phyloP scores from a whole-genome alignment of 176 grass and related monocot genomes.

The Zea luxurians region DNA sequence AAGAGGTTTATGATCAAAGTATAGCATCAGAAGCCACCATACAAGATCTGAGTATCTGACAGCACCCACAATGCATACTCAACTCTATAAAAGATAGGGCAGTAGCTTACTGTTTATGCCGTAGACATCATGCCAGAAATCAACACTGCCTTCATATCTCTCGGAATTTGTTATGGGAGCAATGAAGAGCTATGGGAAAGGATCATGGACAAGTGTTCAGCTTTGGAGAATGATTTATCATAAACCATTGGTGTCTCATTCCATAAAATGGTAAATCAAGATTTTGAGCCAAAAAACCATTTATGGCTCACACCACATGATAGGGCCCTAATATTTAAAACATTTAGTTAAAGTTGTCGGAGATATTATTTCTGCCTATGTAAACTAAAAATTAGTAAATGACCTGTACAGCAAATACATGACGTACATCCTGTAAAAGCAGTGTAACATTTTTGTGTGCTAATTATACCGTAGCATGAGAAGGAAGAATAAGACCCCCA shows the following conservation, averaged over 20 bases:
- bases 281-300: no score
- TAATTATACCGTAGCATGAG: slow-evolving; percentile 80
- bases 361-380: background rate
- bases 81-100: slow-evolving; percentile 7
- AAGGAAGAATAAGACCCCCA: slow-evolving; percentile 95
- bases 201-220: slow-evolving; percentile 38
- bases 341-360: no score
- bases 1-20: slow-evolving; percentile 30
- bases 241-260: no score
- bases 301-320: no score
- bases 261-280: no score
- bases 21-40: slow-evolving; percentile 1
- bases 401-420: slow-evolving; percentile 8
- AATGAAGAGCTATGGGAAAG: slow-evolving; percentile 70
- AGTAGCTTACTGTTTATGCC: slow-evolving; percentile 82
- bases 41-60: slow-evolving; percentile 1
- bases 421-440: background rate
- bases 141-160: slow-evolving; percentile 72
- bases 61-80: background rate
- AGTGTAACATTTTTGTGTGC: background rate
- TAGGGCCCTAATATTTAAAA: no score
- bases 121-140: slow-evolving; percentile 93
- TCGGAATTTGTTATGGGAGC: slow-evolving; percentile 88
- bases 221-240: no score
- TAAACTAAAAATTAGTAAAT: slow-evolving; percentile 3